Conservation (phyloP, 768 basidiomycete genomes). For the Hygrophoropsis aurantiaca region DNA sequence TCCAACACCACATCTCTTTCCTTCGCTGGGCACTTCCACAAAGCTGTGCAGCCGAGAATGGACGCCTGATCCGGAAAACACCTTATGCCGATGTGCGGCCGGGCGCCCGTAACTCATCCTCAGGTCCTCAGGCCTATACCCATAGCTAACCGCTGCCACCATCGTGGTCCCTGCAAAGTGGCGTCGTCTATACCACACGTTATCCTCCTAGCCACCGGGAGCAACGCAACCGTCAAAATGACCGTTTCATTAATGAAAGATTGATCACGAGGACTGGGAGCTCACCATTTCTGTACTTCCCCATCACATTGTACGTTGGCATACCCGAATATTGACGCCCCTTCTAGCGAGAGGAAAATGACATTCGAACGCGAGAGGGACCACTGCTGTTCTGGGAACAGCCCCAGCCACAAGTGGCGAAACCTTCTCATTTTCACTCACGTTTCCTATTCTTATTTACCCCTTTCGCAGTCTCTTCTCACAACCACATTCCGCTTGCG, state of each 20-base stretch:
- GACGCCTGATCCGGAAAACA: slow-evolving; percentile 2
- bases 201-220: no score
- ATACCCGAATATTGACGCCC: not conserved
- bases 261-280: not conserved
- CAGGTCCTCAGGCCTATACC: not conserved
- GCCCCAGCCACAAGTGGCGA: not conserved
- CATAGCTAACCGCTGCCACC: slow-evolving; percentile 1
- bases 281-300: not conserved
- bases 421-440: not conserved
- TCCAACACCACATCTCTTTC: not conserved
- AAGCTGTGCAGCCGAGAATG: slow-evolving; percentile 1
- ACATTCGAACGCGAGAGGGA: not conserved
- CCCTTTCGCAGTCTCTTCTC: not conserved
- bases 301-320: not conserved
- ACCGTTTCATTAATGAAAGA: no score
- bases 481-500: not conserved
- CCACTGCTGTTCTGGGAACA: not conserved
- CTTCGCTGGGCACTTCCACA: not conserved
- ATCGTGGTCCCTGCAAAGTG: not conserved
- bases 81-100: slow-evolving; percentile 1
- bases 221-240: no score
- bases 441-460: not conserved
- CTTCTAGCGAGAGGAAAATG: slow-evolving; percentile 4
- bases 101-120: not conserved
- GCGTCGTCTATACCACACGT: not conserved